Percentiles rank a stretch among this genome's conserved stretches.
These are phyloP conservation scores for Penicillium sp. DNA, from an alignment of 2,329 filamentous ascomycete species.

Conservation along the genomic window DNA sequence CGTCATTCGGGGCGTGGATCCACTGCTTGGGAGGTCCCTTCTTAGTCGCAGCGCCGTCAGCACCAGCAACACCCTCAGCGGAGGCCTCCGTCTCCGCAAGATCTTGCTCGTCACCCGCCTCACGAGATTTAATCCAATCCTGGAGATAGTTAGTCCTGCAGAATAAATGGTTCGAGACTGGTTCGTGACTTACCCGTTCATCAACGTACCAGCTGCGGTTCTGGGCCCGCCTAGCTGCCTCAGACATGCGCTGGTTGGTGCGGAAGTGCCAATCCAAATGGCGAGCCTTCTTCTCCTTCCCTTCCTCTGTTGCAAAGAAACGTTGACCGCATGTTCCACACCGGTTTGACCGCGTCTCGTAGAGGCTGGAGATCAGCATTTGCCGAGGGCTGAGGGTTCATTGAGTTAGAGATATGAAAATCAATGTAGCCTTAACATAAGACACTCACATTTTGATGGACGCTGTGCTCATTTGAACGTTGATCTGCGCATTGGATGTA, in stretches of 20 bases:
- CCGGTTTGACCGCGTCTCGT: slow-evolving; percentile 72
- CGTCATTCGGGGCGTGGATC: slow-evolving; percentile 74
- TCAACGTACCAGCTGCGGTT: slow-evolving; percentile 94
- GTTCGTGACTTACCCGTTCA: slow-evolving; percentile 67
- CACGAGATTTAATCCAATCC: slow-evolving; percentile 84
- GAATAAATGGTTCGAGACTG: slow-evolving; percentile 5
- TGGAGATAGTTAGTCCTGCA: slow-evolving; percentile 26
- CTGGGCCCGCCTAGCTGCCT: slow-evolving; percentile 74
- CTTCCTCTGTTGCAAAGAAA: slow-evolving; percentile 67
- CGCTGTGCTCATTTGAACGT: no score
- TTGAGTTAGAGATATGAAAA: slow-evolving; percentile 49
- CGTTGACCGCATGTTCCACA: slow-evolving; percentile 87
- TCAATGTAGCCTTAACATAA: no score
- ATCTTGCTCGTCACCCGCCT: slow-evolving; percentile 60
- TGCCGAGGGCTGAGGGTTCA: slow-evolving; percentile 37
- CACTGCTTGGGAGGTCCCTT: slow-evolving; percentile 58
- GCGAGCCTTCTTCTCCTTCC: slow-evolving; percentile 73
- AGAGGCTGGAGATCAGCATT: slow-evolving; percentile 59
- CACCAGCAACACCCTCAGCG: slow-evolving; percentile 34
- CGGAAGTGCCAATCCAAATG: slow-evolving; percentile 99
- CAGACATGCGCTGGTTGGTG: slow-evolving; percentile 78
- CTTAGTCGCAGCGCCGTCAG: slow-evolving; percentile 39
- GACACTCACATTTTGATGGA: no score
- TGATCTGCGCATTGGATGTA: no score
- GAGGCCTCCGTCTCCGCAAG: slow-evolving; percentile 35